A percentile compares a stretch with the other conserved stretches of the same genome.
phyloP scores from a whole-genome alignment of 169 alveolate genomes.

The Pseudocohnilembus persalinus region DNA sequence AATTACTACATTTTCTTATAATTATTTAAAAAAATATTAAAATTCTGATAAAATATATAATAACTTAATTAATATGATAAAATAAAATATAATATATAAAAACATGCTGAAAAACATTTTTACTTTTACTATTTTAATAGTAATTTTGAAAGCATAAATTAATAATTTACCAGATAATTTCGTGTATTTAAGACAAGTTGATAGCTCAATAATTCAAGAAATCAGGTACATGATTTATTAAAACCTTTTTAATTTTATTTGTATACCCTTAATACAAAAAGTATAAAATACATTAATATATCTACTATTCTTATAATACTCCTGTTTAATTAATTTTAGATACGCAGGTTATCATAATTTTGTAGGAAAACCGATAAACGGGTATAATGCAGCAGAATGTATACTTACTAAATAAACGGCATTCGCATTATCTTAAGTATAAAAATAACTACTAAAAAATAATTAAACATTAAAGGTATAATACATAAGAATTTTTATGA shows the following conservation, averaged over 20 bases:
- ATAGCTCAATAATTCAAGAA: background rate
- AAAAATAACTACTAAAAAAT: constrained; percentile 1
- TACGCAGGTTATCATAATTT: constrained; percentile 38
- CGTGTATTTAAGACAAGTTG: background rate
- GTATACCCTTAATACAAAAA: too few species aligned
- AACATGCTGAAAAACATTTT: too few species aligned
- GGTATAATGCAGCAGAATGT: constrained; percentile 30
- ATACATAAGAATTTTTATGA: too few species aligned
- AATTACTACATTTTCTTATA: too few species aligned
- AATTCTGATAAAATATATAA: too few species aligned
- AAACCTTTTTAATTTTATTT: too few species aligned
- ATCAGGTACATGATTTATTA: background rate
- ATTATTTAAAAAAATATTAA: too few species aligned
- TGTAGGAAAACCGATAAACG: constrained; percentile 35
- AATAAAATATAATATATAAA: too few species aligned
- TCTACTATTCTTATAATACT: background rate
- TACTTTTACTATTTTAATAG: background rate
- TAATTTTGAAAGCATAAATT: too few species aligned
- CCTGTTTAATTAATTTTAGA: background rate
- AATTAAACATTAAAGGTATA: constrained; percentile 3
- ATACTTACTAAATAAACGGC: constrained; percentile 36
- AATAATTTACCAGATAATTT: background rate
- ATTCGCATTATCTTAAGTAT: background rate
- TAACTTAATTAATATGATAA: too few species aligned
- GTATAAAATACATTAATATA: background rate